Conservation (phyloP, 495 filamentous ascomycete species). For the Pyrenopolyporus hunteri region DNA sequence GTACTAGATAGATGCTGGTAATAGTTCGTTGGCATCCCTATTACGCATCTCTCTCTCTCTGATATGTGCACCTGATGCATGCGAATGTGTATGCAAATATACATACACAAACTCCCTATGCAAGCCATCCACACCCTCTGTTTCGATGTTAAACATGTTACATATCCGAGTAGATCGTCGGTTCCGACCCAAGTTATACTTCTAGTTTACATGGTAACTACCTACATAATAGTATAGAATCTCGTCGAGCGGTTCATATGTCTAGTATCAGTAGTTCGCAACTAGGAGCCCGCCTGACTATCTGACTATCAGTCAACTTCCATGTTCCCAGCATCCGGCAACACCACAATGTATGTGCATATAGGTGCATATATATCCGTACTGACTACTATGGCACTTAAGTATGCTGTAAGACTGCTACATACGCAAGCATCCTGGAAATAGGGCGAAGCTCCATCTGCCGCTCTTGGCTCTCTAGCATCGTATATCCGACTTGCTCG, state of each 20-base stretch:
- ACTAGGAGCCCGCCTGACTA: not conserved
- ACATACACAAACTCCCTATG: too few relatives aligned
- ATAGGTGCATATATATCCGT: not conserved
- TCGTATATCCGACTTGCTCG: conserved; percentile 24
- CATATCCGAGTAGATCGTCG: conserved; percentile 8
- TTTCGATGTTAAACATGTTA: conserved; percentile 19
- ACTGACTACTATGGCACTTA: not conserved
- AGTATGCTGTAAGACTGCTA: not conserved
- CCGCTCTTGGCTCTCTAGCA: conserved; percentile 37
- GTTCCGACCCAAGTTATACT: too few relatives aligned
- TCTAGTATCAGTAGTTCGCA: conserved; percentile 15
- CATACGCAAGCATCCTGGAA: conserved; percentile 6
- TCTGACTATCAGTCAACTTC: too few relatives aligned
- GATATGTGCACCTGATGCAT: too few relatives aligned
- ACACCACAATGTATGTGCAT: too few relatives aligned
- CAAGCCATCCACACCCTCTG: too few relatives aligned
- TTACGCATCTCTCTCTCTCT: too few relatives aligned
- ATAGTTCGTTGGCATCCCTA: too few relatives aligned
- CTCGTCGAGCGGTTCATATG: conserved; percentile 11
- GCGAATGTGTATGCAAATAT: not conserved
- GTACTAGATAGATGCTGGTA: too few relatives aligned
- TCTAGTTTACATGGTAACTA: too few relatives aligned
- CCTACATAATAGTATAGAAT: too few relatives aligned
- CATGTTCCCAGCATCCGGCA: not conserved
- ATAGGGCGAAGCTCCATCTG: conserved; percentile 26